Evolutionary conservation across 1,284 basidiomycete species (phyloP).

Genomic region (Ustilago hordei): DNA sequence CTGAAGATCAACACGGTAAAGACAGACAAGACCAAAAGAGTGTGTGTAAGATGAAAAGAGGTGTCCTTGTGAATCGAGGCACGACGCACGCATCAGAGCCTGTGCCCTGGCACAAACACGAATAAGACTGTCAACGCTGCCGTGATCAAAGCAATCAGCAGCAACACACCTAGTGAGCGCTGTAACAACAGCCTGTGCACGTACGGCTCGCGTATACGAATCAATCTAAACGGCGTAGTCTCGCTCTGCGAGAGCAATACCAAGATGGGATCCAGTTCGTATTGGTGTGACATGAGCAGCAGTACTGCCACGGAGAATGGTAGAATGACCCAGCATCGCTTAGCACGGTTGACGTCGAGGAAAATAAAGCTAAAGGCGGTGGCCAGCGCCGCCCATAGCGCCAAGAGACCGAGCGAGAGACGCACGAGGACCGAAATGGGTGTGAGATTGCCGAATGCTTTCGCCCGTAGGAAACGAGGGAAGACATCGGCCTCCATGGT

Average conservation of each 20-base stretch:
- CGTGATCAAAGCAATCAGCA: constrained; percentile 77
- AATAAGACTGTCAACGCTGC: constrained; percentile 85
- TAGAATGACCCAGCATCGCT: constrained; percentile 94
- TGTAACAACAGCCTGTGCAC: constrained; percentile 88
- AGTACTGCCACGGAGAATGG: constrained; percentile 91
- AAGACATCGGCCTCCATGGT: constrained; percentile 98
- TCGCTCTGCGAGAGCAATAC: constrained; percentile 70
- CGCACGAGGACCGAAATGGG: constrained; percentile 84
- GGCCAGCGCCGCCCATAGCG: constrained; percentile 91
- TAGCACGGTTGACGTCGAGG: constrained; percentile 88
- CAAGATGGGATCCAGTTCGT: constrained; percentile 90
- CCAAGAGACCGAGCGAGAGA: constrained; percentile 80
- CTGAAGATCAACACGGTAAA: constrained; percentile 1
- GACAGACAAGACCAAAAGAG: constrained; percentile 25
- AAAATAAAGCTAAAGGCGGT: constrained; percentile 92
- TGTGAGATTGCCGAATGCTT: constrained; percentile 96
- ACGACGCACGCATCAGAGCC: constrained; percentile 72
- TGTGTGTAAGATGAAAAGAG: constrained; percentile 6
- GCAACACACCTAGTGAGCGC: constrained; percentile 82
- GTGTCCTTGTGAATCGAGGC: background rate
- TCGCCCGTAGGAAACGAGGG: constrained; percentile 87
- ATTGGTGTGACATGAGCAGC: constrained; percentile 91
- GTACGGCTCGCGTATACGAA: constrained; percentile 89
- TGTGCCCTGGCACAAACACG: constrained; percentile 90
- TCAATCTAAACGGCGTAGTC: constrained; percentile 84